Conservation (phyloP, 148 eudicot species). For the Camellia japonica region DNA sequence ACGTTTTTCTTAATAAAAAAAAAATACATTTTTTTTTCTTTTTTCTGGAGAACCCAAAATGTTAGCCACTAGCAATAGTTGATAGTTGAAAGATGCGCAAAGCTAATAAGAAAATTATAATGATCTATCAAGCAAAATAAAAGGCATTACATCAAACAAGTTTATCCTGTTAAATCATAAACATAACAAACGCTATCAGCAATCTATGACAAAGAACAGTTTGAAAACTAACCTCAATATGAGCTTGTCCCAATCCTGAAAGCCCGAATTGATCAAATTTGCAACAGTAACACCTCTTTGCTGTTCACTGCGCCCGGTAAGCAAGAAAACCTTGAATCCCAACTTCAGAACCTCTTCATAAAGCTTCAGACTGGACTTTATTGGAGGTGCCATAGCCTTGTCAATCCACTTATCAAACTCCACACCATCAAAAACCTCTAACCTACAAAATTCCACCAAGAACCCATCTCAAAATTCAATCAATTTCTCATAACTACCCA, state of each 20-base stretch:
- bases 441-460: conserved; percentile 30
- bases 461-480: conserved; percentile 19
- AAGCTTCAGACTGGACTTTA: conserved; percentile 65
- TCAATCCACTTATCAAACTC: conserved; percentile 86
- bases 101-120: neutral
- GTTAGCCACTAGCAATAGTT: no score
- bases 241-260: conserved; percentile 71
- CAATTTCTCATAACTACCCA: neutral
- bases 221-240: conserved; percentile 59
- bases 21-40: no score
- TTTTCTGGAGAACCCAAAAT: no score
- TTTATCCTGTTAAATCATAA: neutral
- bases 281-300: conserved; percentile 59
- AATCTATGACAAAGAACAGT: neutral
- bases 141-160: neutral
- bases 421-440: conserved; percentile 59
- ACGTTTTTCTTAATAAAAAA: no score
- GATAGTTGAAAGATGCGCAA: neutral
- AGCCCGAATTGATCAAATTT: conserved; percentile 71
- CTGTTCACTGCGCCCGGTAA: conserved; percentile 74
- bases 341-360: conserved; percentile 64
- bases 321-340: conserved; percentile 72
- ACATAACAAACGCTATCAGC: neutral
- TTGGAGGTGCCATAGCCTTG: conserved; percentile 57
- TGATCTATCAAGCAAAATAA: neutral